Conservation (phyloP, 2,329 filamentous ascomycete genomes). For the Exophiala sp. region DNA sequence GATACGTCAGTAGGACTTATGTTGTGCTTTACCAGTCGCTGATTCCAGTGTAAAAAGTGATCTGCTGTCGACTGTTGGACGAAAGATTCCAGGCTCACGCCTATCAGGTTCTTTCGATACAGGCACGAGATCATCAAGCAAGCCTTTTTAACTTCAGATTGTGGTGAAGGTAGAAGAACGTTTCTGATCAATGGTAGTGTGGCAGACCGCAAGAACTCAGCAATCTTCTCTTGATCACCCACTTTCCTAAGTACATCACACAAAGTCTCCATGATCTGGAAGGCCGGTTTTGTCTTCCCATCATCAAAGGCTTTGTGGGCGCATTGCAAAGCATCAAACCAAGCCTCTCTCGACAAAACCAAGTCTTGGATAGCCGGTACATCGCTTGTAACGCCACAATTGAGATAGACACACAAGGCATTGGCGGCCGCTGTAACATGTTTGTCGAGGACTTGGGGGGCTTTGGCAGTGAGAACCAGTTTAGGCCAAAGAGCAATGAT, state of each 20-base stretch:
- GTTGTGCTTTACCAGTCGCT: constrained; percentile 12
- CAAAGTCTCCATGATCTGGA: constrained; percentile 43
- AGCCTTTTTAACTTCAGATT: constrained; percentile 24
- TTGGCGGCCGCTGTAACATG: constrained; percentile 45
- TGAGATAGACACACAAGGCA: constrained; percentile 43
- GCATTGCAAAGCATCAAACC: constrained; percentile 40
- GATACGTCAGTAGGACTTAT: constrained; percentile 7
- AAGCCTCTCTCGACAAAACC: constrained; percentile 34
- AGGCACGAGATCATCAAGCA: constrained; percentile 24
- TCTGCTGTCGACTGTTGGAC: constrained; percentile 3
- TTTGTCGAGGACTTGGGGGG: constrained; percentile 35
- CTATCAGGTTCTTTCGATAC: constrained; percentile 16
- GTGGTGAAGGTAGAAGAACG: constrained; percentile 20
- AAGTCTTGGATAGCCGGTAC: constrained; percentile 34
- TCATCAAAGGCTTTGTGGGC: constrained; percentile 42
- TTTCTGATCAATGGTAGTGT: constrained; percentile 18
- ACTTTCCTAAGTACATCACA: constrained; percentile 28
- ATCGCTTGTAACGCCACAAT: constrained; percentile 35
- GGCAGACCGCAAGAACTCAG: constrained; percentile 10
- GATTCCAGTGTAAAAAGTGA: constrained; percentile 8
- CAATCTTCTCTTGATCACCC: constrained; percentile 26
- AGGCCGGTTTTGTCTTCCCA: constrained; percentile 43
- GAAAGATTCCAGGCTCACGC: constrained; percentile 12
- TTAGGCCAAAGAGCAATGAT: constrained; percentile 38
- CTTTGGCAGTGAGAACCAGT: constrained; percentile 41